These are phyloP conservation scores for Mesostigma viride DNA, from an alignment of 139 green algal species.

Conservation along the genomic window DNA sequence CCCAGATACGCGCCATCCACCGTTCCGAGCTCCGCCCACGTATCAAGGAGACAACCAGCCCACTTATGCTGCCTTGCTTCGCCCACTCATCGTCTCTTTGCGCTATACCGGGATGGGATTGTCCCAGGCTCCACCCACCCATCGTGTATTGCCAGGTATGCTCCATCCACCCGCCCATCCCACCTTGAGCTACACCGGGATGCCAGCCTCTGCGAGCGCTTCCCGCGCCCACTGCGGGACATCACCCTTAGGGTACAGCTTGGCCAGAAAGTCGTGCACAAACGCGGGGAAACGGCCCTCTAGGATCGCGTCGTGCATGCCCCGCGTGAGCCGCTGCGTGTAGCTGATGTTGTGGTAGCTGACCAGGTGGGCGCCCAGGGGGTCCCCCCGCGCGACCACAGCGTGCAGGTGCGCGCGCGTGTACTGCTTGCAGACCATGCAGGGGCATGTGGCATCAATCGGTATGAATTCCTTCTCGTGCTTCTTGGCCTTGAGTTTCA, in stretches of 20 bases:
- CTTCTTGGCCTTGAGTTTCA: slow-evolving; percentile 52
- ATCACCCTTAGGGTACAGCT: slow-evolving; percentile 50
- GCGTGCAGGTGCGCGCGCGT: slow-evolving; percentile 72
- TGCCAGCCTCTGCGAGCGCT: slow-evolving; percentile 24
- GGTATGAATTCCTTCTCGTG: slow-evolving; percentile 33
- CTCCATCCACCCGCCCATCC: neutral
- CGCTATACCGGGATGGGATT: no score
- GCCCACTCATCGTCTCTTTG: no score
- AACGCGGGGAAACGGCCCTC: slow-evolving; percentile 42
- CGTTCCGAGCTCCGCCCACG: no score
- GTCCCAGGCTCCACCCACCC: no score
- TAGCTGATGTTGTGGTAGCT: slow-evolving; percentile 83
- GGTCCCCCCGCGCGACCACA: slow-evolving; percentile 42
- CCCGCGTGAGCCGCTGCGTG: slow-evolving; percentile 49
- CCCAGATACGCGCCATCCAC: no score
- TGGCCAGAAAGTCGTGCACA: slow-evolving; percentile 49
- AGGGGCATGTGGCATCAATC: slow-evolving; percentile 26
- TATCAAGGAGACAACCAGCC: no score
- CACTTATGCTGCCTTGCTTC: no score
- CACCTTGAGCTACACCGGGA: slow-evolving; percentile 13
- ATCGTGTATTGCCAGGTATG: no score
- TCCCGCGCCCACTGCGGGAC: slow-evolving; percentile 34
- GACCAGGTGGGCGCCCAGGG: slow-evolving; percentile 60
- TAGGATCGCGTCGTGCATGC: slow-evolving; percentile 50
- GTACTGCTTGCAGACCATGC: slow-evolving; percentile 46